A percentile compares a stretch with the other conserved stretches of the same genome.
phyloP scores from a whole-genome alignment of 1,284 basidiomycete species.

The Retiboletus flavoniger region DNA sequence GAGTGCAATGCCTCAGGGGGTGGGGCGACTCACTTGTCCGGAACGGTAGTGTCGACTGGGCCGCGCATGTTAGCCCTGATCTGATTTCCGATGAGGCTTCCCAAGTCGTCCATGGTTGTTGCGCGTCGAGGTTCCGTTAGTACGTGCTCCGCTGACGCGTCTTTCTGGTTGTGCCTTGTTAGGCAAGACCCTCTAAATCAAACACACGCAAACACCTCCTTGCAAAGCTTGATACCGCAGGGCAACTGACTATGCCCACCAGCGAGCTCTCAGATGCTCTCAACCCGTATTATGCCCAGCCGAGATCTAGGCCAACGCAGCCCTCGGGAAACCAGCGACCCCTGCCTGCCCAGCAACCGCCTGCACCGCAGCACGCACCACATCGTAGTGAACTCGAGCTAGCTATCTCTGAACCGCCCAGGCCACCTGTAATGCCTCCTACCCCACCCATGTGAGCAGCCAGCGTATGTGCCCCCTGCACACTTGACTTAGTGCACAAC shows the following conservation, averaged over 20 bases:
- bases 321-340: slow-evolving; percentile 18
- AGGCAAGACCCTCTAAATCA: slow-evolving; percentile 35
- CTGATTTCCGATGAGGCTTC: slow-evolving; percentile 57
- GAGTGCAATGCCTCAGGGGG: slow-evolving; percentile 6
- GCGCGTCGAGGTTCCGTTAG: not conserved
- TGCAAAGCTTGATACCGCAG: not conserved
- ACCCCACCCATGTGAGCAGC: slow-evolving; percentile 27
- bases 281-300: slow-evolving; percentile 59
- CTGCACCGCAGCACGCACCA: slow-evolving; percentile 39
- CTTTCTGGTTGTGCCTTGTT: slow-evolving; percentile 36
- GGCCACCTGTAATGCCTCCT: slow-evolving; percentile 34
- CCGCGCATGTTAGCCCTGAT: slow-evolving; percentile 36
- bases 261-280: slow-evolving; percentile 76
- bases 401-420: slow-evolving; percentile 50
- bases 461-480: not conserved
- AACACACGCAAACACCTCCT: slow-evolving; percentile 29
- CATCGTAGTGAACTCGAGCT: slow-evolving; percentile 61
- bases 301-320: slow-evolving; percentile 37
- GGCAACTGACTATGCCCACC: slow-evolving; percentile 40
- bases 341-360: slow-evolving; percentile 20
- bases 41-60: slow-evolving; percentile 52
- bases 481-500: not conserved
- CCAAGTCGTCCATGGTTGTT: slow-evolving; percentile 42
- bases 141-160: slow-evolving; percentile 48
- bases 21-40: slow-evolving; percentile 63